phyloP scores from a whole-genome alignment of 306 rosid species.

The Comarum palustre region DNA sequence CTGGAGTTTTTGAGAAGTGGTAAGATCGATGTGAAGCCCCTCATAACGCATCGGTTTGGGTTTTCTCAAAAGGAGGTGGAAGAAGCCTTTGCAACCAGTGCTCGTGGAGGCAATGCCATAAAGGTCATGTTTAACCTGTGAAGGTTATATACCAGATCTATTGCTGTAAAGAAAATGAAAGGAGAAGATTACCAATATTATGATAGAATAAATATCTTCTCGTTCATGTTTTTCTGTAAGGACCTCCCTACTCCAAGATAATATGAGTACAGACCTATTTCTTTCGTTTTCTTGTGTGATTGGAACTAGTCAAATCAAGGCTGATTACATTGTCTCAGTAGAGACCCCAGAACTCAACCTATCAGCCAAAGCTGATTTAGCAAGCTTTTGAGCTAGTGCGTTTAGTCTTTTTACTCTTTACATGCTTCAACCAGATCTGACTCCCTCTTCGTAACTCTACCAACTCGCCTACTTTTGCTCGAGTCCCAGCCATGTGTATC shows the following conservation, averaged over 20 bases:
- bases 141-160: slow-evolving; percentile 3
- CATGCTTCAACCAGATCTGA: too few relatives aligned
- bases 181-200: not conserved
- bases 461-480: too few relatives aligned
- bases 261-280: not conserved
- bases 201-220: not conserved
- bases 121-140: slow-evolving; percentile 94
- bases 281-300: too few relatives aligned
- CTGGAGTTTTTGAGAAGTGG: slow-evolving; percentile 80
- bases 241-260: not conserved
- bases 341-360: too few relatives aligned
- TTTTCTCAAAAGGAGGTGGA: slow-evolving; percentile 85
- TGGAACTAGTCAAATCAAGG: too few relatives aligned
- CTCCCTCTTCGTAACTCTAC: too few relatives aligned
- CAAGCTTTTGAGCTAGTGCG: too few relatives aligned
- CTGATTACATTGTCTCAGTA: too few relatives aligned
- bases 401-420: too few relatives aligned
- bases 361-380: too few relatives aligned
- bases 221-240: not conserved
- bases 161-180: not conserved
- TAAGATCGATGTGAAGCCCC: slow-evolving; percentile 77
- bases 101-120: slow-evolving; percentile 83
- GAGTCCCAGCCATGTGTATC: too few relatives aligned
- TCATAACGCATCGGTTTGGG: slow-evolving; percentile 80
- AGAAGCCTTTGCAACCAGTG: slow-evolving; percentile 93